Evolutionary conservation across 331 rosid species (phyloP), one percentile per base, ranked within the genome.

Genomic region (Saraca asoca): DNA sequence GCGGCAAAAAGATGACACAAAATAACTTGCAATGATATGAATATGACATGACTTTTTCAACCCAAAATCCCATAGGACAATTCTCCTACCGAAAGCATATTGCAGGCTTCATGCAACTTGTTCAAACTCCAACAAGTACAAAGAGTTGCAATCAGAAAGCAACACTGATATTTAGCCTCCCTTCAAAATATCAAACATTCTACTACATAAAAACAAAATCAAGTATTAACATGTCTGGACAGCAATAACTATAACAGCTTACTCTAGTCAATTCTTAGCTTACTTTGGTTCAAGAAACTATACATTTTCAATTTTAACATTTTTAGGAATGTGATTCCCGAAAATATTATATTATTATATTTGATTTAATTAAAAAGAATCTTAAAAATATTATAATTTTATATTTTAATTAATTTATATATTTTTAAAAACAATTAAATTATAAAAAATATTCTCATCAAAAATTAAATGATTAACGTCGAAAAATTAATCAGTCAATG

Each of bases 101-200:
- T 34, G 35, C 46, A 43, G 14, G 60, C 12, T 60, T 65, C 54
- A 50, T 65, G 51, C 37, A 35, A 9, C 31, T 38, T 11, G 63
- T 19, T 56, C 15, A 68, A 64, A 44, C 71, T 52, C 18, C 12
- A 46, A 20, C 45, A 51, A n/a, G 16, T n/a, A 71, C 54, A 67
- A 43, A 66, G 29, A 9, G n/a, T 53, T 46, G 64, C 71, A 15
- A 44, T 69, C 71, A 64, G 75, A 82, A 15, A 60, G 76, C 72
- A 62, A 79, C 80, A 9, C 60, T 65, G 85, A 89, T 85, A 82
- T 85, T 78, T 59, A 65, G 19, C 57, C 46, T 19, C 44, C 62
- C 62, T 12, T 66, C 44, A 72, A 68, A 77, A 82, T 70, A 77
- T 83, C 84, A 72, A 56, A 14, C 9, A 16, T 35, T 46, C n/a